A percentile compares a stretch with the other conserved stretches of the same genome.
phyloP scores from a whole-genome alignment of 2,329 filamentous ascomycete genomes.

The Alternaria triticimaculans region DNA sequence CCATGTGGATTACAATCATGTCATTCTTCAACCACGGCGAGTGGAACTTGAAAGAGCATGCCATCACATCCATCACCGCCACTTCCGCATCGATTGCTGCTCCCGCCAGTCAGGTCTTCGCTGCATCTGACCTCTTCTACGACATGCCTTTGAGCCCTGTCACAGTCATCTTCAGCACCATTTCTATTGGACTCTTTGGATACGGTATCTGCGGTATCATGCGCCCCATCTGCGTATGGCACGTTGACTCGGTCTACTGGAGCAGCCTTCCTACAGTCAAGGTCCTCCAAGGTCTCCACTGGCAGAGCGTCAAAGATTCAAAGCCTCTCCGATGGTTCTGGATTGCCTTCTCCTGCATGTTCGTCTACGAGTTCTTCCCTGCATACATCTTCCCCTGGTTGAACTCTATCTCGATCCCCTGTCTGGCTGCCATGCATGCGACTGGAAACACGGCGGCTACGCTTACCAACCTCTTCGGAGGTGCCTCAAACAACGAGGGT shows the following conservation, averaged over 20 bases:
- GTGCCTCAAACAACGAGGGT: conserved; percentile 21
- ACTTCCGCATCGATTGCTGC: conserved; percentile 24
- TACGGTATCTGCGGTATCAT: conserved; percentile 22
- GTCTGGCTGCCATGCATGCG: conserved; percentile 21
- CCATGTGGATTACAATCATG: conserved; percentile 16
- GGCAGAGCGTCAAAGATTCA: conserved; percentile 20
- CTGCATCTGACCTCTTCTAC: conserved; percentile 22
- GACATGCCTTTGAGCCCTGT: conserved; percentile 13
- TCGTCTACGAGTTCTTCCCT: conserved; percentile 23
- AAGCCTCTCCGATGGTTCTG: conserved; percentile 24
- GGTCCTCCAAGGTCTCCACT: conserved; percentile 23
- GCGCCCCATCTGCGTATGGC: conserved; percentile 23
- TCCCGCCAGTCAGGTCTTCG: conserved; percentile 21
- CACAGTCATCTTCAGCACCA: conserved; percentile 21
- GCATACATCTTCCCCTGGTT: conserved; percentile 26
- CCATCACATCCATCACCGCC: conserved; percentile 21
- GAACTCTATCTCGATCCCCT: conserved; percentile 24
- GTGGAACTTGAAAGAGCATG: conserved; percentile 22
- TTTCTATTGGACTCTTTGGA: conserved; percentile 22
- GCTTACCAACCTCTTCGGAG: conserved; percentile 22
- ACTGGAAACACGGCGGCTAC: conserved; percentile 17
- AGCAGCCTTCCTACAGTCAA: conserved; percentile 24
- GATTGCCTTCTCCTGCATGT: conserved; percentile 25
- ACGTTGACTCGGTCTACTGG: conserved; percentile 25
- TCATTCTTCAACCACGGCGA: conserved; percentile 21